phyloP scores from a whole-genome alignment of 179 eudicot genomes.

The Nepenthes alata region DNA sequence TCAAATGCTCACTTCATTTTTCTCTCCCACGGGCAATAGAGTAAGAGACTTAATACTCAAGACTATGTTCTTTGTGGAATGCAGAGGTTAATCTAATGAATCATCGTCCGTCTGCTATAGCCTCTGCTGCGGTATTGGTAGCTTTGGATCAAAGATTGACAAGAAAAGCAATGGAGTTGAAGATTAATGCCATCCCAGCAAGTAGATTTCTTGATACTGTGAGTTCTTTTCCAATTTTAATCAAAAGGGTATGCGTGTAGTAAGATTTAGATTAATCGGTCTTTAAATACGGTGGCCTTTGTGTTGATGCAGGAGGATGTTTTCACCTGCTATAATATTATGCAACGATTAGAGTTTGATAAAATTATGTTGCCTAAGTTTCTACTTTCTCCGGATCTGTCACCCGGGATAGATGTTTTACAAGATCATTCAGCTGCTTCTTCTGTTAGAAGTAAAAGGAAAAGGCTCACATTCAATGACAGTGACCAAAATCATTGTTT shows the following conservation, averaged over 20 bases:
- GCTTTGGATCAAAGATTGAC: conserved; percentile 32
- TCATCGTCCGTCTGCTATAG: conserved; percentile 22
- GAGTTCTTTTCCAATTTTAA: conserved; percentile 11
- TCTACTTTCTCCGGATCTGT: conserved; percentile 12
- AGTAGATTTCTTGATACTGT: conserved; percentile 24
- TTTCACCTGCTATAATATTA: conserved; percentile 31
- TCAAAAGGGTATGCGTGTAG: background rate
- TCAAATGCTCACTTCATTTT: no score
- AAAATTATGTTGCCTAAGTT: conserved; percentile 7
- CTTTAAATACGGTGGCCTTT: background rate
- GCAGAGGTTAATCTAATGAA: conserved; percentile 34
- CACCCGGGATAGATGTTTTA: conserved; percentile 9
- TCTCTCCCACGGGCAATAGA: no score
- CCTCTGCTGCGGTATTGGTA: conserved; percentile 35
- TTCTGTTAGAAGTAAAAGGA: conserved; percentile 20
- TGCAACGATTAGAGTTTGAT: conserved; percentile 21
- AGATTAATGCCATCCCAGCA: conserved; percentile 20
- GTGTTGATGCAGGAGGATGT: conserved; percentile 26
- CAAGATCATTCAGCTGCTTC: conserved; percentile 12
- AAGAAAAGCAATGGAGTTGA: conserved; percentile 25
- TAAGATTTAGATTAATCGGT: background rate
- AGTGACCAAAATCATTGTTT: conserved; percentile 11
- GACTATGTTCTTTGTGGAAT: background rate
- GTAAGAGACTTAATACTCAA: no score
- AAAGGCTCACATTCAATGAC: conserved; percentile 24